Evolutionary conservation across 768 basidiomycete genomes (phyloP), one percentile per base, ranked within the genome.

Genomic region (Nidula microcarpa): DNA sequence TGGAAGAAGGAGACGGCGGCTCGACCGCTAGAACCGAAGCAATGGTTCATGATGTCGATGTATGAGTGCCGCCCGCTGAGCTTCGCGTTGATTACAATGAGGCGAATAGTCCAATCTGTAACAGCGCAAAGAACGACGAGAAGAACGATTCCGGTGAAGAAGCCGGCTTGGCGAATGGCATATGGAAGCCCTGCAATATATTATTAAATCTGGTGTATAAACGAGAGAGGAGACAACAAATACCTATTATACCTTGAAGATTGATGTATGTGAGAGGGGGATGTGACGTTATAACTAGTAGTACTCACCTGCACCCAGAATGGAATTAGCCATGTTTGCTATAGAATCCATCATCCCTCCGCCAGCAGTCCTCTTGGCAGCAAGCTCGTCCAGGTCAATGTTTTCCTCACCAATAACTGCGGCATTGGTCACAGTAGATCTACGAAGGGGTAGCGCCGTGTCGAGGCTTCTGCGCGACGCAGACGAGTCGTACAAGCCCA

Each of bases 61-160:
- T 98, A 98, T 2, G 92, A 92, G 58, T 84, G 86, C 47, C 90
- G 77, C 0, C 97, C 96, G 60, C 93, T 94, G 53, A 99, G 76
- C 74, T 99, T 99, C 33, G 94, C 96, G 65, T 98, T 98, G 61
- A 93, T 66, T 41, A 98, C 91, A 51, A 99, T 96, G 33, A 99
- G 83, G 14, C 94, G 86, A 52, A 99, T 97, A 3, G 97, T 99
- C 95, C 95, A 97, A 68, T 92, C 91, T n/a, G 97, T 98, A 39
- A 97, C 80, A 16, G 68, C 78, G 49, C 90, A 95, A 8, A 99
- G 74, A 0, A 85, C 67, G 32, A 94, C 74, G 23, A 99, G 79
- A 1, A 99, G 79, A n/a, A 89, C 30, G 17, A 97, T 70, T 10
- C 97, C 97, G 0, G 82, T 83, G 60, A 97, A 79, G 71, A 99